Conservation (phyloP, 495 filamentous ascomycete species). For the Podospora pseudopauciseta region DNA sequence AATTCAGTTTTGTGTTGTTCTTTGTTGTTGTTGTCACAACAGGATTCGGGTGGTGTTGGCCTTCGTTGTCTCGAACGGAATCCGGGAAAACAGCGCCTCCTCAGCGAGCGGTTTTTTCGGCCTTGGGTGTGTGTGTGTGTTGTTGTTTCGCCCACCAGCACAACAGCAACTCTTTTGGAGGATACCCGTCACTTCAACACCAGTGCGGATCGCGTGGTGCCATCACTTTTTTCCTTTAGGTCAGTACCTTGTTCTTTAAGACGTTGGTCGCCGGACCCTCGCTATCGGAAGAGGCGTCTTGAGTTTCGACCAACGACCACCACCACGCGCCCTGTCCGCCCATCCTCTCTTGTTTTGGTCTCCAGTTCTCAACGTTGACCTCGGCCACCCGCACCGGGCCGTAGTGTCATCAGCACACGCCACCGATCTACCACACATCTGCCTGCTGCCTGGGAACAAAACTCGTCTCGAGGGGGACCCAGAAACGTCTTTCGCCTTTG, state of each 20-base stretch:
- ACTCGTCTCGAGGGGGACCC: too few species aligned
- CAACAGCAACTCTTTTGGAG: conserved; percentile 13
- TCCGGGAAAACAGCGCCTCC: conserved; percentile 13
- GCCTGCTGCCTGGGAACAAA: too few species aligned
- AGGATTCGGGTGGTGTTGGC: conserved; percentile 31
- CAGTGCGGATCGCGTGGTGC: conserved; percentile 17
- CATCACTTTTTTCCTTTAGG: conserved; percentile 24
- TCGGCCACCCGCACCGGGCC: background rate
- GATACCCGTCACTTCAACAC: conserved; percentile 18
- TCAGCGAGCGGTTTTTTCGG: conserved; percentile 21
- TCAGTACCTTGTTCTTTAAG: conserved; percentile 17
- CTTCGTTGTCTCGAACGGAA: conserved; percentile 26
- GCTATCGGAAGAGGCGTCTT: background rate
- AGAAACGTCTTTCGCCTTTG: background rate
- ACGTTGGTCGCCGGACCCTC: too few species aligned
- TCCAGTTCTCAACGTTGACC: background rate
- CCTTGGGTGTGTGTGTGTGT: conserved; percentile 23
- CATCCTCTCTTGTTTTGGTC: conserved; percentile 2
- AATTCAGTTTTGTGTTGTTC: conserved; percentile 43
- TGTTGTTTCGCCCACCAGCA: conserved; percentile 17
- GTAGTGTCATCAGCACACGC: background rate
- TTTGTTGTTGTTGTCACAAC: conserved; percentile 27
- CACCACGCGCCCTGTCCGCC: background rate
- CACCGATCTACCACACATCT: background rate
- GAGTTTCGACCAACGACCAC: conserved; percentile 1